A percentile compares a stretch with the other conserved stretches of the same genome.
Conservation (phyloP, 805 yeast species). For the Yamadazyma kitorensis region DNA sequence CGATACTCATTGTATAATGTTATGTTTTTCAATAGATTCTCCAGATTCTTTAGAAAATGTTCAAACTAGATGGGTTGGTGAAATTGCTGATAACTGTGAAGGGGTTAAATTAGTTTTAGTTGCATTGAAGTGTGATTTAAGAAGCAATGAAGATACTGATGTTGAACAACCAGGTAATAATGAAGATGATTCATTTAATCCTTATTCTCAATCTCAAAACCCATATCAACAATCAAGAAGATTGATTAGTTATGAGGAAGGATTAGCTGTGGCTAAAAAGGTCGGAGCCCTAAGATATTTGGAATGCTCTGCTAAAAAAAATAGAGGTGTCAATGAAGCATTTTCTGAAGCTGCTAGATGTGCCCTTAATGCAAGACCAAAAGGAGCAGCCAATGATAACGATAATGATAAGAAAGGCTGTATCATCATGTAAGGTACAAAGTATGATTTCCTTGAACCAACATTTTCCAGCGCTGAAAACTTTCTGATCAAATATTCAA, state of each 20-base stretch:
- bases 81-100: constrained; percentile 94
- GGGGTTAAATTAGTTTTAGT: constrained; percentile 93
- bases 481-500: not conserved
- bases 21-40: constrained; percentile 93
- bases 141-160: constrained; percentile 57
- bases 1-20: constrained; percentile 95
- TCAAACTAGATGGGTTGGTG: constrained; percentile 95
- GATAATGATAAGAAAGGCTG: constrained; percentile 41
- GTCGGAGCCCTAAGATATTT: constrained; percentile 93
- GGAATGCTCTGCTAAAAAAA: constrained; percentile 95
- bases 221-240: constrained; percentile 36
- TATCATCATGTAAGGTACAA: constrained; percentile 29
- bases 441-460: constrained; percentile 1
- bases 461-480: not conserved
- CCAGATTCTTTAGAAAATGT: constrained; percentile 93
- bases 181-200: constrained; percentile 24
- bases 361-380: constrained; percentile 85
- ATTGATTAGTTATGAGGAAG: constrained; percentile 87
- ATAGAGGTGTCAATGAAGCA: constrained; percentile 98
- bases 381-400: constrained; percentile 51
- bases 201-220: constrained; percentile 37
- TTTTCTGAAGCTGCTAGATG: constrained; percentile 98
- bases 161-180: constrained; percentile 32
- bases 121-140: constrained; percentile 90
- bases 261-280: constrained; percentile 85